Evolutionary conservation across 2,329 filamentous ascomycete species (phyloP).

Genomic region (Cladosporium sp.): DNA sequence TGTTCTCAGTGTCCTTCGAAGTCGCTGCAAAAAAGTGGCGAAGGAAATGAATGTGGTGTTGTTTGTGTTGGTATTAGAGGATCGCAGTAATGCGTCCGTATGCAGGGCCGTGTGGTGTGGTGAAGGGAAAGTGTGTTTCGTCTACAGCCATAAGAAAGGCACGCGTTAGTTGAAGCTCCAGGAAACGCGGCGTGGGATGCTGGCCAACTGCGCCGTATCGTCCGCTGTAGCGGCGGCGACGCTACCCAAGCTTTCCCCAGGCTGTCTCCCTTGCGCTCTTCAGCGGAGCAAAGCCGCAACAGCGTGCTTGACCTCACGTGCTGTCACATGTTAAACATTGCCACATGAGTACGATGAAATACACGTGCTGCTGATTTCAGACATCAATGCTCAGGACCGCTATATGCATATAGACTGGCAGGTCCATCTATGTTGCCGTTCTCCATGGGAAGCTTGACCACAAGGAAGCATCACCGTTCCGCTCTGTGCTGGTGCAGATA

Average conservation of each 20-base stretch:
- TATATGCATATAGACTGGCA: too few relatives aligned
- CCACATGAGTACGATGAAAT: too few relatives aligned
- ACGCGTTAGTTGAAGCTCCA: slow-evolving; percentile 9
- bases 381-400: too few relatives aligned
- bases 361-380: too few relatives aligned
- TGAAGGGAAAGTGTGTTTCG: neutral
- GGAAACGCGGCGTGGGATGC: slow-evolving; percentile 3
- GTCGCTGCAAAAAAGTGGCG: neutral
- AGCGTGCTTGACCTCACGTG: neutral
- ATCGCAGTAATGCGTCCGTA: neutral
- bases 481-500: neutral
- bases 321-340: neutral
- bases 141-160: neutral
- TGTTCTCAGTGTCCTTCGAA: neutral
- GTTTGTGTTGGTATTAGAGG: neutral
- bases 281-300: neutral
- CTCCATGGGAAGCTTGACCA: too few relatives aligned
- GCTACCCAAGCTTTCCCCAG: neutral
- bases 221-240: neutral
- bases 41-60: neutral
- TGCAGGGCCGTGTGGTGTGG: neutral
- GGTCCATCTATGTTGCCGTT: too few relatives aligned
- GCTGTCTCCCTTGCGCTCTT: neutral
- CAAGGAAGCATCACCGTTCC: neutral
- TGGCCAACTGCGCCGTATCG: neutral